Conservation (phyloP, 2,329 filamentous ascomycete genomes). For the Xylaria sp. region DNA sequence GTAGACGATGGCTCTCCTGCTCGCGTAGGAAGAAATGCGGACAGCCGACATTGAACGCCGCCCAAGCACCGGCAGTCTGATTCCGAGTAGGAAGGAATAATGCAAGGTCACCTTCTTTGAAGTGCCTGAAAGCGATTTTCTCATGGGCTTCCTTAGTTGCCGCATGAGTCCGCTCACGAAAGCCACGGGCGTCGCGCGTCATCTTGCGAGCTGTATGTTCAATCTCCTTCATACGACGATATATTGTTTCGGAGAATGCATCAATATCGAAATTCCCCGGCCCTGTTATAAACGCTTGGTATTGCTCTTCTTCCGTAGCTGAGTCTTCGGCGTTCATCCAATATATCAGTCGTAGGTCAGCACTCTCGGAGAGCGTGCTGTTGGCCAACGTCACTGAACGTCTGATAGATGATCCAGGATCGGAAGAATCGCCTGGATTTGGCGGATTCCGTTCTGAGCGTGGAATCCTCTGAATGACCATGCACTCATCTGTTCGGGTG, state of each 20-base stretch:
- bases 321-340: slow-evolving; percentile 71
- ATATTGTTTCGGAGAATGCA: slow-evolving; percentile 75
- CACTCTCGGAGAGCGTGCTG: slow-evolving; percentile 53
- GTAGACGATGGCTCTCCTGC: slow-evolving; percentile 79
- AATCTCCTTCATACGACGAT: slow-evolving; percentile 86
- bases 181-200: slow-evolving; percentile 80
- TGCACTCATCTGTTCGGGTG: slow-evolving; percentile 63
- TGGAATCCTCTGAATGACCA: slow-evolving; percentile 69
- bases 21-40: slow-evolving; percentile 96
- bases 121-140: slow-evolving; percentile 92
- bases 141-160: slow-evolving; percentile 83
- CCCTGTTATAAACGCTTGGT: slow-evolving; percentile 65
- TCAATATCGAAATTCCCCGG: slow-evolving; percentile 79
- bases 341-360: slow-evolving; percentile 68
- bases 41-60: slow-evolving; percentile 95
- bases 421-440: slow-evolving; percentile 53
- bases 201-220: slow-evolving; percentile 91
- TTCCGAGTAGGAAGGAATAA: slow-evolving; percentile 92
- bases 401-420: slow-evolving; percentile 49
- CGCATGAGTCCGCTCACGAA: slow-evolving; percentile 78
- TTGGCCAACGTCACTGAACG: slow-evolving; percentile 48
- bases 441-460: slow-evolving; percentile 54
- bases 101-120: slow-evolving; percentile 93
- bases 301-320: slow-evolving; percentile 66
- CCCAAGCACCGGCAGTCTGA: slow-evolving; percentile 91